Conservation (phyloP, 2,329 filamentous ascomycete genomes). For the Pseudomassariella vexata region DNA sequence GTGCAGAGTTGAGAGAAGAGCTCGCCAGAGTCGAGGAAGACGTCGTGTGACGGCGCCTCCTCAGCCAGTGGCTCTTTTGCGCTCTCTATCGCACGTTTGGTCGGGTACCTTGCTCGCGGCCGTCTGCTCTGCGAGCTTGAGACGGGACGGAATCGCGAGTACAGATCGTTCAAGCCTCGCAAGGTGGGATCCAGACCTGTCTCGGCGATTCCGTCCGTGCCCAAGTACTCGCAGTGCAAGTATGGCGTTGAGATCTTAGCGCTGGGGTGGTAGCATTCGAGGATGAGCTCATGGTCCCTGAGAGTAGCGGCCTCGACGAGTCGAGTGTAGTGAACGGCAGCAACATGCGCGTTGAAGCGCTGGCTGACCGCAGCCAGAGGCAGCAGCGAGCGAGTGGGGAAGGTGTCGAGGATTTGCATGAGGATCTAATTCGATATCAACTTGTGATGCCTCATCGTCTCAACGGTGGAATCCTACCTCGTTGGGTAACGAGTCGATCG, state of each 20-base stretch:
- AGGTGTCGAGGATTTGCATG: constrained; percentile 39
- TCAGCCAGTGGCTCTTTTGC: constrained; percentile 25
- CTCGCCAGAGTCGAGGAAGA: constrained; percentile 64
- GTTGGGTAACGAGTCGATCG: constrained; percentile 26
- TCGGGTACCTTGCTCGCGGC: constrained; percentile 16
- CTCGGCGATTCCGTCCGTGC: constrained; percentile 52
- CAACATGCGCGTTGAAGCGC: constrained; percentile 57
- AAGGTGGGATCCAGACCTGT: constrained; percentile 28
- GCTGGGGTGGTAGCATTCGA: constrained; percentile 74
- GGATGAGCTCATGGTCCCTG: constrained; percentile 59
- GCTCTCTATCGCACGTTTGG: constrained; percentile 12
- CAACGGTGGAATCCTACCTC: constrained; percentile 18
- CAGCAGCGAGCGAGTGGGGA: constrained; percentile 48
- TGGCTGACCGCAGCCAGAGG: constrained; percentile 52
- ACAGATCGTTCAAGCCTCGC: constrained; percentile 48
- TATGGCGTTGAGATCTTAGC: constrained; percentile 64
- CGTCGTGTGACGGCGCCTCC: constrained; percentile 49
- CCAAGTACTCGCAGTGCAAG: constrained; percentile 60
- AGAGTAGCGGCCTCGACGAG: constrained; percentile 53
- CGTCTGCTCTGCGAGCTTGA: constrained; percentile 39
- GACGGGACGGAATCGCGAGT: constrained; percentile 65
- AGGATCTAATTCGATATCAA: constrained; percentile 44
- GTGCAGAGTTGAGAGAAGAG: constrained; percentile 70
- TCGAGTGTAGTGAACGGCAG: constrained; percentile 59
- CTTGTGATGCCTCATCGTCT: neutral